Evolutionary conservation across 139 green algal species (phyloP).

Genomic region (Choricystis sp.): DNA sequence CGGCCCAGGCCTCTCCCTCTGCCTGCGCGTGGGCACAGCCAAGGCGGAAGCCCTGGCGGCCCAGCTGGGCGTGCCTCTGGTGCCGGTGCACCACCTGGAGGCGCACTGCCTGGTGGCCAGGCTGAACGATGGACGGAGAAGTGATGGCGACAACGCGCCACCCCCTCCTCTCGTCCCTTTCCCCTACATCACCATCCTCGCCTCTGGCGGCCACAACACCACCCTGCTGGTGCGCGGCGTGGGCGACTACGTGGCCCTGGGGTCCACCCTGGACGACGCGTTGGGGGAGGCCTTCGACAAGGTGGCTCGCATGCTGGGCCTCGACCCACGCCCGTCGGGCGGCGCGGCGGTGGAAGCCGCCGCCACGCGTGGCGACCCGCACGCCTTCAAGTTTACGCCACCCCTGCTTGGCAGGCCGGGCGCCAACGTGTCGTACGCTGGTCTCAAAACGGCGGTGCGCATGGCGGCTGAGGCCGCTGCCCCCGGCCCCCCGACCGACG

Average conservation of each 20-base stretch:
- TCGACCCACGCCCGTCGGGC: constrained; percentile 59
- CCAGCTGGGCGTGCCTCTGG: constrained; percentile 42
- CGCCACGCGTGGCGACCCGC: constrained; percentile 44
- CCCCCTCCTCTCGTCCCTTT: constrained; percentile 24
- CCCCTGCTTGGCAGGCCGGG: constrained; percentile 44
- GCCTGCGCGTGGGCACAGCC: constrained; percentile 41
- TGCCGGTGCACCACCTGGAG: constrained; percentile 96
- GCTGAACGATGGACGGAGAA: constrained; percentile 6
- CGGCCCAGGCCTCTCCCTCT: constrained; percentile 84
- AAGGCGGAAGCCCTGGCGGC: constrained; percentile 65
- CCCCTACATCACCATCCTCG: constrained; percentile 84
- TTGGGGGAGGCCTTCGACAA: constrained; percentile 97
- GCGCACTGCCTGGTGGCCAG: constrained; percentile 85
- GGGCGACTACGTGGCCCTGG: constrained; percentile 77
- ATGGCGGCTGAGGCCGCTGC: constrained; percentile 33
- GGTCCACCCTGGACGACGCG: constrained; percentile 82
- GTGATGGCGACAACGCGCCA: not conserved
- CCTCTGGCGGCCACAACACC: constrained; percentile 89
- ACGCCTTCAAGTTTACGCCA: constrained; percentile 39
- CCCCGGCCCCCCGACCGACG: constrained; percentile 2
- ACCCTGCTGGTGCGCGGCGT: constrained; percentile 74
- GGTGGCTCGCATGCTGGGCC: constrained; percentile 74
- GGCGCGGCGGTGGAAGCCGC: constrained; percentile 66
- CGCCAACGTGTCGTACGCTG: constrained; percentile 80
- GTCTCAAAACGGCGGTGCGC: constrained; percentile 80